A percentile compares a stretch with the other conserved stretches of the same genome.
These are phyloP conservation scores for Sarocladiaceae sp. DNA, from an alignment of 2,329 filamentous ascomycete species.

Conservation along the genomic window DNA sequence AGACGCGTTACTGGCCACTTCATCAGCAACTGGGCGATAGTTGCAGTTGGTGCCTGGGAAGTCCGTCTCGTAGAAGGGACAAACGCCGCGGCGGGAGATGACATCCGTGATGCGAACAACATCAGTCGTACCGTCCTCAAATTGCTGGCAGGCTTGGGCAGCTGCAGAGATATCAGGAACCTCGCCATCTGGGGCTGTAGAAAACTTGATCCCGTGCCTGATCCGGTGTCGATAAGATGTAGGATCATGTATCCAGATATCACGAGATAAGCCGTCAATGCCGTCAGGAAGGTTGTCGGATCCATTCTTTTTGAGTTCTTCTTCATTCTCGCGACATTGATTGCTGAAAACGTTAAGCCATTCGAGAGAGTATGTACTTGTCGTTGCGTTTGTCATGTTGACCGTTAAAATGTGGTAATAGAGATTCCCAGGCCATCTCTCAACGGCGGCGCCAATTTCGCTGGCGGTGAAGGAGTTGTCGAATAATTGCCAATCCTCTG, in stretches of 20 bases:
- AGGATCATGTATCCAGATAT: not conserved
- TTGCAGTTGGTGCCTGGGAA: not conserved
- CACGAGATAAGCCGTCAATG: not conserved
- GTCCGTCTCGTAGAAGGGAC: not conserved
- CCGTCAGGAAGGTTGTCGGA: not conserved
- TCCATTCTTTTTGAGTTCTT: not conserved
- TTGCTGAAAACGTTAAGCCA: not conserved
- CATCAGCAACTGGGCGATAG: not conserved
- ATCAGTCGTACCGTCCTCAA: too few relatives aligned
- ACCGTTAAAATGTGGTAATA: not conserved
- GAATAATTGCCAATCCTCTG: too few relatives aligned
- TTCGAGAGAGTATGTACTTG: not conserved
- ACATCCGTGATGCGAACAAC: too few relatives aligned
- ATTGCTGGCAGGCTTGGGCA: not conserved
- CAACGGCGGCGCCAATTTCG: too few relatives aligned
- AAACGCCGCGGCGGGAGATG: too few relatives aligned
- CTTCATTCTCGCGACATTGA: not conserved
- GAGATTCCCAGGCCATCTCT: not conserved
- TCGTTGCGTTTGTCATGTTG: not conserved
- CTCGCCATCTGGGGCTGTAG: too few relatives aligned
- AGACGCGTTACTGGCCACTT: not conserved
- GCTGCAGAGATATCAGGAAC: too few relatives aligned
- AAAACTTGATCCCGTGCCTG: too few relatives aligned
- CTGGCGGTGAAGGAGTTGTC: too few relatives aligned
- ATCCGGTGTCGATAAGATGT: not conserved